Evolutionary conservation across 257 asterid species (phyloP).

Genomic region (Solanum commersonii): DNA sequence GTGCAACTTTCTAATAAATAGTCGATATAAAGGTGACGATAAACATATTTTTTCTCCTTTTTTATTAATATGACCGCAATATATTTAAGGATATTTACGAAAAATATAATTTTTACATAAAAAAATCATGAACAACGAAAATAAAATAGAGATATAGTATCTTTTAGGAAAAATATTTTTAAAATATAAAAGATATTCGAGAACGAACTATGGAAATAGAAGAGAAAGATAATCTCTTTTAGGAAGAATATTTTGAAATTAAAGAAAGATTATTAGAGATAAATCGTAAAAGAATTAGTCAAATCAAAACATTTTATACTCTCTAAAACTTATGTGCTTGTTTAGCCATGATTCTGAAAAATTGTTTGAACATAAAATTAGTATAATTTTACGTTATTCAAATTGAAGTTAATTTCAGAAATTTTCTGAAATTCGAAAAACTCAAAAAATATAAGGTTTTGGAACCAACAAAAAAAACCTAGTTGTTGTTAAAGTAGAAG

Average conservation of each 20-base stretch:
- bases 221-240: not conserved
- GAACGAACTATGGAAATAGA: not conserved
- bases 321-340: not conserved
- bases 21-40: not conserved
- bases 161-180: not conserved
- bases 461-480: not conserved
- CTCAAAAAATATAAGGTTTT: not conserved
- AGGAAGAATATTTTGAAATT: not conserved
- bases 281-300: not conserved
- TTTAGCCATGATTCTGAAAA: not conserved
- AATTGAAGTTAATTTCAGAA: not conserved
- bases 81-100: too few relatives aligned
- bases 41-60: too few relatives aligned
- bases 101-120: not conserved
- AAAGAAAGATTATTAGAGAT: too few relatives aligned
- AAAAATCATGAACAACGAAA: not conserved
- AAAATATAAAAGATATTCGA: not conserved
- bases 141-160: not conserved
- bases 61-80: not conserved
- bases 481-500: not conserved
- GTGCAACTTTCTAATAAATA: not conserved
- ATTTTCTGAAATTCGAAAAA: too few relatives aligned
- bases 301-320: not conserved
- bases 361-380: not conserved
- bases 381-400: not conserved